Conservation (phyloP, 495 filamentous ascomycete species). For the Tuber indicum region DNA sequence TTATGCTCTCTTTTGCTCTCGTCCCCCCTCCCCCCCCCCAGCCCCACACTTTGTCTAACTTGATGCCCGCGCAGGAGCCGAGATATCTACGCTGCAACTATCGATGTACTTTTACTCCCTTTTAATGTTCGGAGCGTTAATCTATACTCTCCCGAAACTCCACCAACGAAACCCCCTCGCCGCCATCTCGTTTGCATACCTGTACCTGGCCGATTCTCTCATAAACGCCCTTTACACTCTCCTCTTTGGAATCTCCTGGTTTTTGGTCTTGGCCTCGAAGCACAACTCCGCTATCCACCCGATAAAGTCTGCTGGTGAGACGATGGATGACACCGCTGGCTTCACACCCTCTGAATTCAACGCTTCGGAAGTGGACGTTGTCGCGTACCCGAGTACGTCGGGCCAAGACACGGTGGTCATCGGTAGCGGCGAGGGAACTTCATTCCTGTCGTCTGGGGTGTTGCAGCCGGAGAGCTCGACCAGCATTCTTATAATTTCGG, state of each 20-base stretch:
- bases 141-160: conserved; percentile 62
- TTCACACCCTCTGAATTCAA: conserved; percentile 63
- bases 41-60: conserved; percentile 27
- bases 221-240: conserved; percentile 72
- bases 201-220: conserved; percentile 71
- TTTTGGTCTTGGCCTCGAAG: conserved; percentile 57
- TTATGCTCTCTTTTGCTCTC: neutral
- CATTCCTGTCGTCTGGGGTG: conserved; percentile 20
- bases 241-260: conserved; percentile 77
- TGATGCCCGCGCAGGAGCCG: conserved; percentile 29
- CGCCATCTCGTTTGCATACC: conserved; percentile 63
- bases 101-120: conserved; percentile 83
- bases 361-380: conserved; percentile 50
- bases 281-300: conserved; percentile 45
- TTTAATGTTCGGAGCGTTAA: conserved; percentile 54
- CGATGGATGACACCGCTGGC: conserved; percentile 60
- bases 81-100: conserved; percentile 62
- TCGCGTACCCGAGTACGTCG: conserved; percentile 46
- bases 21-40: neutral
- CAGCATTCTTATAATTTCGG: conserved; percentile 64
- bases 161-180: conserved; percentile 62
- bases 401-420: conserved; percentile 52
- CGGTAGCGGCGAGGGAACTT: conserved; percentile 37
- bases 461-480: conserved; percentile 63
- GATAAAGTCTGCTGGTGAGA: conserved; percentile 40